Evolutionary conservation across 1,139 yeast species (phyloP).

Genomic region (Kazachstania sp.): DNA sequence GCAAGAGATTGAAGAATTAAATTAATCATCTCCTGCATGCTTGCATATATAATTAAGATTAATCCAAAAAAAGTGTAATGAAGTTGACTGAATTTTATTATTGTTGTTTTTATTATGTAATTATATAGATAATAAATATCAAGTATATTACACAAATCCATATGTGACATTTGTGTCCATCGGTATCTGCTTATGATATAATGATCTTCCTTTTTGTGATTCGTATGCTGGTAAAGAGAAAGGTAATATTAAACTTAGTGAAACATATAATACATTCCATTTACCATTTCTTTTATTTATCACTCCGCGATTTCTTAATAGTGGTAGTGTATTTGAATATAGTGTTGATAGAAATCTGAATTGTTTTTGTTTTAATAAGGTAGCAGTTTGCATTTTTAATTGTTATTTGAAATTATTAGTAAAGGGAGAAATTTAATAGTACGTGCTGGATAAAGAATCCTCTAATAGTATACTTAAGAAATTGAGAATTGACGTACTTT

Average conservation of each 20-base stretch:
- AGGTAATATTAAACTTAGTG: conserved; percentile 25
- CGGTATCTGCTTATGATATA: not conserved
- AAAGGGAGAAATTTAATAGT: no score
- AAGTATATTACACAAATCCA: not conserved
- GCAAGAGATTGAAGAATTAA: not conserved
- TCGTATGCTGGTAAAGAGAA: conserved; percentile 24
- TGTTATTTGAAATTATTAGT: no score
- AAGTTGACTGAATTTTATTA: not conserved
- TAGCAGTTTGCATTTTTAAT: not conserved
- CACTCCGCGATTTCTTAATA: conserved; percentile 1
- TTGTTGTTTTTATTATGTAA: not conserved
- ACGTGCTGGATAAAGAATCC: no score
- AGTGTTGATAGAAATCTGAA: not conserved
- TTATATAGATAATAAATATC: not conserved
- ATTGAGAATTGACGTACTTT: no score
- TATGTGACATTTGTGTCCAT: not conserved
- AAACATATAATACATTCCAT: conserved; percentile 14
- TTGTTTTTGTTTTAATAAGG: not conserved
- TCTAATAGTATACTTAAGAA: no score
- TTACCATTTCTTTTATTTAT: conserved; percentile 4
- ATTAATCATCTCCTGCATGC: no score
- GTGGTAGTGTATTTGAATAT: not conserved
- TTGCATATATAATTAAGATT: no score
- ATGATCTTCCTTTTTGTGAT: conserved; percentile 3
- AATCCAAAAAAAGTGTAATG: no score